Conservation (phyloP, 805 yeast species). For the Zygoascus tannicola region DNA sequence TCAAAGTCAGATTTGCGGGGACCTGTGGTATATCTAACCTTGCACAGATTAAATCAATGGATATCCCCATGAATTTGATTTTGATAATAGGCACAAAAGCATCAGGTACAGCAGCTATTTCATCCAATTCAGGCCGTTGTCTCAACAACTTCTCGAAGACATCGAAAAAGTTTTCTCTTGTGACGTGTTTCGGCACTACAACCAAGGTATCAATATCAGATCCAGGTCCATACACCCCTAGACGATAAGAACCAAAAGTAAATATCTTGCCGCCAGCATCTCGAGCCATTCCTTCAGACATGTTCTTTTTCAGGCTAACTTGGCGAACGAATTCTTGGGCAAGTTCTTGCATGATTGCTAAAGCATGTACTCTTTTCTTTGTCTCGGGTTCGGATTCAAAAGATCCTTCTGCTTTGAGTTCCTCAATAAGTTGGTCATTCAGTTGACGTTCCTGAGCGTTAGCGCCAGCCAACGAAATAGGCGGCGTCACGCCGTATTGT, state of each 20-base stretch:
- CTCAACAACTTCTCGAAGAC: conserved; percentile 66
- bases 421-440: conserved; percentile 69
- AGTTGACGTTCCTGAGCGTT: conserved; percentile 67
- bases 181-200: conserved; percentile 95
- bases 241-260: conserved; percentile 86
- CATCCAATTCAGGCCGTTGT: conserved; percentile 73
- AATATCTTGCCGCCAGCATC: conserved; percentile 98
- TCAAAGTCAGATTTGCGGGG: conserved; percentile 62
- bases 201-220: conserved; percentile 94
- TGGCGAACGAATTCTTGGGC: conserved; percentile 73
- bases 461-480: conserved; percentile 79
- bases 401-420: conserved; percentile 72
- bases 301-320: conserved; percentile 73
- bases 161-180: conserved; percentile 79
- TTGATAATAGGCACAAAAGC: conserved; percentile 97
- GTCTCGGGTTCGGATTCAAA: conserved; percentile 86
- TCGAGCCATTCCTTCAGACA: conserved; percentile 94
- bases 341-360: conserved; percentile 60
- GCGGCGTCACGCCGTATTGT: conserved; percentile 65
- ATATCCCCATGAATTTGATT: conserved; percentile 80
- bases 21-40: conserved; percentile 74
- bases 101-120: conserved; percentile 88
- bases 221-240: conserved; percentile 97
- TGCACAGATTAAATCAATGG: conserved; percentile 86
- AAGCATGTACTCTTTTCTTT: conserved; percentile 63